Percentiles rank a stretch among this genome's conserved stretches.
Evolutionary conservation across 1,284 basidiomycete species (phyloP).

Genomic region (Ganoderma boninense): DNA sequence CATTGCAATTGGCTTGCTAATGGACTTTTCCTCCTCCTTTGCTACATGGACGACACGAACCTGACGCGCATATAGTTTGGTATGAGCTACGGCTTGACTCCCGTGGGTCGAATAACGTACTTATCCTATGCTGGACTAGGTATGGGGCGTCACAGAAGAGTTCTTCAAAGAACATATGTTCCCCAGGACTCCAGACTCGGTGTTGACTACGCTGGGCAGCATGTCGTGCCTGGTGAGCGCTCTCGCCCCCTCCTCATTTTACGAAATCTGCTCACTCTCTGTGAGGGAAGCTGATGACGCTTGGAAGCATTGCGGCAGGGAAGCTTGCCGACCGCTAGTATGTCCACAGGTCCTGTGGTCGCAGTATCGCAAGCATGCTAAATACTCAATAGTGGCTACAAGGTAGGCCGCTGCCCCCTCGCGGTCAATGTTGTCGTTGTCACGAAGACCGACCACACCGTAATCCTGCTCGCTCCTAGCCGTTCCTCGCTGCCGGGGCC

Average conservation of each 20-base stretch:
- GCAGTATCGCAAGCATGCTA: background rate
- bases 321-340: slow-evolving; percentile 41
- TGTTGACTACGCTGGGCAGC: slow-evolving; percentile 36
- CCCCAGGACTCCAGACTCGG: slow-evolving; percentile 30
- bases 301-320: slow-evolving; percentile 34
- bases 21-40: background rate
- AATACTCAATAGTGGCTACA: slow-evolving; percentile 30
- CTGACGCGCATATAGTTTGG: slow-evolving; percentile 19
- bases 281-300: slow-evolving; percentile 34
- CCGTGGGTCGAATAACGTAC: too few relatives aligned
- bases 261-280: background rate
- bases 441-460: background rate
- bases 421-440: background rate
- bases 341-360: slow-evolving; percentile 10
- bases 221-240: slow-evolving; percentile 35
- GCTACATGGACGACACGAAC: background rate
- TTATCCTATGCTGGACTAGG: slow-evolving; percentile 20
- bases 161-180: slow-evolving; percentile 36
- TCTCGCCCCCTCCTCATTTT: too few relatives aligned
- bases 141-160: slow-evolving; percentile 40
- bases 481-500: slow-evolving; percentile 34
- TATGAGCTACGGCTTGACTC: slow-evolving; percentile 4
- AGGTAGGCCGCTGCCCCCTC: slow-evolving; percentile 12
- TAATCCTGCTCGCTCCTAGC: slow-evolving; percentile 20
- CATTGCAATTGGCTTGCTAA: background rate